These are phyloP conservation scores for Globomyces sp. DNA, from an alignment of 371 early-diverging fungal genomes.

Conservation along the genomic window DNA sequence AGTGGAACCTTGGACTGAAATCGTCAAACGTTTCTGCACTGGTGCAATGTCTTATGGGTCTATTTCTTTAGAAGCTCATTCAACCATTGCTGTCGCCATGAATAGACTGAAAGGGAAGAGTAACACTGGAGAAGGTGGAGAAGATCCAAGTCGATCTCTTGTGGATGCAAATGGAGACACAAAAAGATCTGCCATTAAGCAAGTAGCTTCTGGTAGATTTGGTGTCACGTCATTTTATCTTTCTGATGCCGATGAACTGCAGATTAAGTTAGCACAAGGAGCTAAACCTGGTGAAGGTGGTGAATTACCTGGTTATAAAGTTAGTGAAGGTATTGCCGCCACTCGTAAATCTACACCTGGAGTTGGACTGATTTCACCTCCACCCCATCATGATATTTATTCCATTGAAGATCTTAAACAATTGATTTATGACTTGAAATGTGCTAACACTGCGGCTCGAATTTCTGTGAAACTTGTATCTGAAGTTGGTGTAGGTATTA, in stretches of 20 bases:
- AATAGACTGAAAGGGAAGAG: slow-evolving; percentile 93
- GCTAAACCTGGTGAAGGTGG: slow-evolving; percentile 96
- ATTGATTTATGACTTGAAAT: slow-evolving; percentile 94
- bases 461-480: slow-evolving; percentile 96
- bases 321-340: slow-evolving; percentile 82
- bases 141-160: slow-evolving; percentile 81
- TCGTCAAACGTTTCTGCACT: slow-evolving; percentile 94
- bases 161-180: slow-evolving; percentile 67
- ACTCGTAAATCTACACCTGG: slow-evolving; percentile 95
- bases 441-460: slow-evolving; percentile 85
- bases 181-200: slow-evolving; percentile 94
- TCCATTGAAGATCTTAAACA: slow-evolving; percentile 95
- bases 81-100: slow-evolving; percentile 91
- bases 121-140: slow-evolving; percentile 98
- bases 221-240: slow-evolving; percentile 95
- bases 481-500: slow-evolving; percentile 94
- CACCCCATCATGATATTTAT: slow-evolving; percentile 98
- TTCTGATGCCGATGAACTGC: slow-evolving; percentile 90
- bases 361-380: slow-evolving; percentile 93
- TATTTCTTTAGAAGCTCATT: slow-evolving; percentile 92
- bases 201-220: slow-evolving; percentile 96
- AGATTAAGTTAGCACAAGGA: slow-evolving; percentile 99
- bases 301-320: slow-evolving; percentile 77
- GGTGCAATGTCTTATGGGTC: slow-evolving; percentile 99
- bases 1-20: slow-evolving; percentile 94